Evolutionary conservation across 1,284 basidiomycete species (phyloP).

Genomic region (Mycena citricolor): DNA sequence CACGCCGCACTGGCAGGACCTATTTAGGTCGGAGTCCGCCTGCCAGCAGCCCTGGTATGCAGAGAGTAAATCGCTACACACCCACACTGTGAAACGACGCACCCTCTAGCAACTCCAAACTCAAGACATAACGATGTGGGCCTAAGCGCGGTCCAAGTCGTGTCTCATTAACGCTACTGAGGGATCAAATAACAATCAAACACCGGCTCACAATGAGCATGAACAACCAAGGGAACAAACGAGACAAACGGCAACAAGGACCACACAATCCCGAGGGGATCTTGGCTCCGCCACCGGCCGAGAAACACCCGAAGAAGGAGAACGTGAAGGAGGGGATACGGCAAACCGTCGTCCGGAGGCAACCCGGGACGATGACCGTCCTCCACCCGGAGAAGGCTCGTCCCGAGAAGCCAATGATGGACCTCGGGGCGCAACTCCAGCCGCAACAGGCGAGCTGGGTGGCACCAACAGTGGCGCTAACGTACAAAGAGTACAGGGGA

Average conservation of each 20-base stretch:
- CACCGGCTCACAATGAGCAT: constrained; percentile 3
- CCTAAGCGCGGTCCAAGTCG: no score
- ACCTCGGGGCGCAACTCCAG: constrained; percentile 10
- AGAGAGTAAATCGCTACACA: no score
- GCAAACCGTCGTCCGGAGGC: constrained; percentile 2
- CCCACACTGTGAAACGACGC: no score
- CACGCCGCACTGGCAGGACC: not conserved
- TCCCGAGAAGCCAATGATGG: constrained; percentile 8
- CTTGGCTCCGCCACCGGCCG: constrained; percentile 8
- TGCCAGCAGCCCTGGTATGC: no score
- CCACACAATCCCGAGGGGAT: constrained; percentile 5
- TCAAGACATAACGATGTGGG: no score
- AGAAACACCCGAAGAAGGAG: not conserved
- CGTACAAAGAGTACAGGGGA: not conserved
- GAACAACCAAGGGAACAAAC: not conserved
- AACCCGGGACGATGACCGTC: constrained; percentile 3
- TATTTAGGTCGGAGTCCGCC: not conserved
- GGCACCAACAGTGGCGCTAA: not conserved
- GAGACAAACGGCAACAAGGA: not conserved
- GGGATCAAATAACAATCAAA: constrained; percentile 4
- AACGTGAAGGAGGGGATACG: constrained; percentile 5
- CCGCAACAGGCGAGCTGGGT: constrained; percentile 5
- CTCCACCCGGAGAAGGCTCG: not conserved
- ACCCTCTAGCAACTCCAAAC: no score
- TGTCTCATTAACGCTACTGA: no score